Evolutionary conservation across 176 grass and related monocot species (phyloP), one percentile per base, ranked within the genome.

Genomic region (Saccharum officinarum): DNA sequence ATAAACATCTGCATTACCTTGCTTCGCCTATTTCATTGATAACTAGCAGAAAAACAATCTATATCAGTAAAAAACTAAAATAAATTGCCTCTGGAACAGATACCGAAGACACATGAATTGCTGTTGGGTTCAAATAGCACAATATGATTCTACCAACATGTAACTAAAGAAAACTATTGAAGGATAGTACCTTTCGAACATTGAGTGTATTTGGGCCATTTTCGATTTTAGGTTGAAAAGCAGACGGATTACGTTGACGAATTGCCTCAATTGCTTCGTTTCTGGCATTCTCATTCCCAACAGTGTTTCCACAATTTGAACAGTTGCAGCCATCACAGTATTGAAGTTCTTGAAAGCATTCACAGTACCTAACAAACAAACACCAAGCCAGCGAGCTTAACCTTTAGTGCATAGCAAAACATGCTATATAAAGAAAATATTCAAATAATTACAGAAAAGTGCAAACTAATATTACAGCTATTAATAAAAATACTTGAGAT

Each of bases 161-260:
- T 70, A 39, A 68, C 57, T 61, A 68, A 69, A 84, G 25, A 84
- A 44, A 57, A 10, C 16, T 61, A 81, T 71, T 37, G 4, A 34
- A 77, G 42, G 25, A 82, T 78, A 61, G 30, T 90, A 90, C 88
- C 88, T 90, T 90, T 82, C 65, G 71, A 77, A 85, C 64, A 54
- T 42, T 72, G 7, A 69, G 7, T 85, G 81, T 26, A 73, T 65
- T 88, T 80, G 89, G 78, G 39, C 87, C 76, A 76, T 83, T 92
- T 77, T 86, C 89, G 80, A 94, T 94, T 84, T 94, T 94, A 83
- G 92, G 92, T 52, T 91, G 90, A 80, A 94, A 94, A 31, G 92
- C 92, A 87, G 71, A 41, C 60, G 92, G 92, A 46, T 94, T 94
- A 62, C 92, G 89, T 42, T 84, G 80, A 46, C 87, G 76, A 78